Base-by-base conservation (phyloP, 768 basidiomycete genomes). In the Pluteus cervinus region DNA sequence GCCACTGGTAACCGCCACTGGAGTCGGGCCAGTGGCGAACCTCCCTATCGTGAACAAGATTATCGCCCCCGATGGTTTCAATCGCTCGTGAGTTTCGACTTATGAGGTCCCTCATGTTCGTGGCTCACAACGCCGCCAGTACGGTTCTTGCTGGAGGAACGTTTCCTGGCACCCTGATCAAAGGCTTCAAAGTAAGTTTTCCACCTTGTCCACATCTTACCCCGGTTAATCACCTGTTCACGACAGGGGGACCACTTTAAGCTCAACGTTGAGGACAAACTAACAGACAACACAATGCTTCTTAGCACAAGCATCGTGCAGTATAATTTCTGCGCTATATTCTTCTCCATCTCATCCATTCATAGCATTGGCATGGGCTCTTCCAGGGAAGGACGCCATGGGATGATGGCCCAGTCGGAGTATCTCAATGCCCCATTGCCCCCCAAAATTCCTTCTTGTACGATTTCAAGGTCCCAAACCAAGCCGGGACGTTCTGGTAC, bases 351-450 rank as follows among this genome's bases (percentile, higher is more conserved):
- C 16, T 38, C 24, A 16, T n/a, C 31, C 23, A 17, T 29, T 10
- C 24, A 20, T 37, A 54, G 52, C 66, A 68, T 33, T 73, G 72
- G 72, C 72, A 74, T 39, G 72, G 72, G 6, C 23, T 74, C 6
- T 67, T 64, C 41, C 71, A 73, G 44, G 40, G 56, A 12, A 53
- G 54, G 8, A 56, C 61, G 10, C 38, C 26, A 14, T 61, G 53
- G 51, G 55, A 49, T 14, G 57, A 72, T 41, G 70, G 70, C 58
- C 39, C 55, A 7, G 47, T 56, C 3, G 41, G 53, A 30, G 53
- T 69, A 3, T 60, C 60, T 2, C 68, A 71, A 40, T 71, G 69
- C 43, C 69, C 69, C 1, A 68, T 71, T 25, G 36, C 51, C 2
- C 52, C 67, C 5, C 44, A 45, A 0, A 15, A 63, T 26, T 62